These are phyloP conservation scores for Wickerhamomyces sydowiorum DNA, from an alignment of 805 yeast genomes.

Conservation along the genomic window DNA sequence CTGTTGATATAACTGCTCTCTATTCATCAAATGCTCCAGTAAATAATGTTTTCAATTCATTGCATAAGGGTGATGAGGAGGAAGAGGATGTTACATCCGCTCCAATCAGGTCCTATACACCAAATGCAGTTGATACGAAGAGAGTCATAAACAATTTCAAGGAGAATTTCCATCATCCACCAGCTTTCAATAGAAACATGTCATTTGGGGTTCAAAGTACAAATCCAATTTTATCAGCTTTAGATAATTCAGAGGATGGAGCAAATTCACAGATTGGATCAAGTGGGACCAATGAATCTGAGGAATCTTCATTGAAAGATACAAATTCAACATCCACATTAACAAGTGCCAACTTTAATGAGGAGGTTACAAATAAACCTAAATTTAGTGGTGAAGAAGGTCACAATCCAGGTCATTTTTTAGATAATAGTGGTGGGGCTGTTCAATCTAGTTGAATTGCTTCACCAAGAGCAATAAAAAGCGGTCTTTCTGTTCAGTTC, in stretches of 20 bases:
- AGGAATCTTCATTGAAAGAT: neutral
- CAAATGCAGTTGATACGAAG: slow-evolving; percentile 14
- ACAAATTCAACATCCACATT: neutral
- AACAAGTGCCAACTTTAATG: slow-evolving; percentile 1
- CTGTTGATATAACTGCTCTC: slow-evolving; percentile 33
- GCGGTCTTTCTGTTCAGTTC: too few species aligned
- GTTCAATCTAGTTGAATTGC: neutral
- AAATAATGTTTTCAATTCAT: neutral
- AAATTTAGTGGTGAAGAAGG: neutral
- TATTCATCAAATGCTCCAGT: slow-evolving; percentile 17
- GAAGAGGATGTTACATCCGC: slow-evolving; percentile 18
- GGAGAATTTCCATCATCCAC: slow-evolving; percentile 1
- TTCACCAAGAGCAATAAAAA: too few species aligned
- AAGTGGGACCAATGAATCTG: neutral
- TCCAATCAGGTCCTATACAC: slow-evolving; percentile 12
- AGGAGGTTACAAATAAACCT: neutral
- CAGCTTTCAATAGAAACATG: slow-evolving; percentile 6
- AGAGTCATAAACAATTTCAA: slow-evolving; percentile 21
- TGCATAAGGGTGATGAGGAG: neutral
- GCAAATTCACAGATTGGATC: neutral
- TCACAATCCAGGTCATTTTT: neutral
- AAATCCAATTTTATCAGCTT: neutral
- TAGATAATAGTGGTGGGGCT: neutral
- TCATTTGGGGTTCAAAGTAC: slow-evolving; percentile 25
- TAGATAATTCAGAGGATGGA: neutral